Evolutionary conservation across 371 early-diverging fungal species (phyloP).

Genomic region (Zopfochytrium polystomum): DNA sequence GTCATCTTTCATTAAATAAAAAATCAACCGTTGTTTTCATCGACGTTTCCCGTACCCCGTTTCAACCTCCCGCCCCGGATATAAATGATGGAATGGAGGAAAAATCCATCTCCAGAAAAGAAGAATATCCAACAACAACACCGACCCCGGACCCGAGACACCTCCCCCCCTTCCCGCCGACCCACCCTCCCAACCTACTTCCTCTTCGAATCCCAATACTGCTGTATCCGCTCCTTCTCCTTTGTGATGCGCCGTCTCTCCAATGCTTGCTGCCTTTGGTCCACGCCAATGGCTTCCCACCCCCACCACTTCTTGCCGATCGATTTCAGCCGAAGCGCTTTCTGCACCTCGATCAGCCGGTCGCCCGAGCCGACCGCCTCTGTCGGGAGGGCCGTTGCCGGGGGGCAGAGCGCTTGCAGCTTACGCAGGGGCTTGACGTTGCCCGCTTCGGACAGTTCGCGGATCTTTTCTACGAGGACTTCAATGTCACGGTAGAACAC

Average conservation of each 20-base stretch:
- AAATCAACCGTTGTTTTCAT: too few relatives aligned
- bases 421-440: conserved; percentile 22
- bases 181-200: too few relatives aligned
- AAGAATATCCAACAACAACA: too few relatives aligned
- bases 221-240: conserved; percentile 14
- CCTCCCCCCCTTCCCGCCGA: too few relatives aligned
- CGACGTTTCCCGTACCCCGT: too few relatives aligned
- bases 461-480: conserved; percentile 23
- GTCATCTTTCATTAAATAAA: too few relatives aligned
- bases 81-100: too few relatives aligned
- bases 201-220: conserved; percentile 18
- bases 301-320: conserved; percentile 47
- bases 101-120: too few relatives aligned
- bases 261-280: conserved; percentile 17
- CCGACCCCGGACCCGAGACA: too few relatives aligned
- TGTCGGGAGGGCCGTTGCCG: conserved; percentile 18
- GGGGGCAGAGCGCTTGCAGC: conserved; percentile 37
- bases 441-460: conserved; percentile 35
- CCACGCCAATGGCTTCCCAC: conserved; percentile 37
- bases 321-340: conserved; percentile 27
- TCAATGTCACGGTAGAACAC: conserved; percentile 28
- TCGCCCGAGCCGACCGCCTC: too few relatives aligned
- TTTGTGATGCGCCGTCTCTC: conserved; percentile 12
- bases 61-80: too few relatives aligned
- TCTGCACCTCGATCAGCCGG: too few relatives aligned